Evolutionary conservation across 139 green algal genomes (phyloP).

Genomic region (Monoraphidium neglectum): DNA sequence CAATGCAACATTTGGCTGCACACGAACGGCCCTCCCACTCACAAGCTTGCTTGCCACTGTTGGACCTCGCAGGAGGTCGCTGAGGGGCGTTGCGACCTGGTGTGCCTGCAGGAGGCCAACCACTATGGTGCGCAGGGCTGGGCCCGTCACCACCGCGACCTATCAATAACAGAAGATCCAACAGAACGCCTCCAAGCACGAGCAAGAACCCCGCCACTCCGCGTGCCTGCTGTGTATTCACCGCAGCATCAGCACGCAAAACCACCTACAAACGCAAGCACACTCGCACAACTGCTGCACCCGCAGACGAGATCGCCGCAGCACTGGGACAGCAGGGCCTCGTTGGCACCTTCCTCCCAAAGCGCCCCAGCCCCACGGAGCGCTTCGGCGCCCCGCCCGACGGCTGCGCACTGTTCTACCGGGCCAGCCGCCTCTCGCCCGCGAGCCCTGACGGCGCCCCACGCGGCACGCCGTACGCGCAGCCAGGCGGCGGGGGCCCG

Average conservation of each 20-base stretch:
- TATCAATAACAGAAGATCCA: too few species aligned
- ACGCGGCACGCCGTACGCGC: neutral
- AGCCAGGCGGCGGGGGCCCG: neutral
- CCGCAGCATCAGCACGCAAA: neutral
- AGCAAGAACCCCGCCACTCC: too few species aligned
- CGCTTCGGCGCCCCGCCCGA: slow-evolving; percentile 47
- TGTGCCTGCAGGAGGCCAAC: slow-evolving; percentile 69
- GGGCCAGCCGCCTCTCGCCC: slow-evolving; percentile 35
- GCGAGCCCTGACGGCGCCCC: neutral
- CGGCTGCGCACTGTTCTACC: slow-evolving; percentile 60
- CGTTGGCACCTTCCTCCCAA: slow-evolving; percentile 41
- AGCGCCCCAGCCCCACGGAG: slow-evolving; percentile 44
- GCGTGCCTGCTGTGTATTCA: neutral
- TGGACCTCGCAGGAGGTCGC: slow-evolving; percentile 53
- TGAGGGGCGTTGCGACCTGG: slow-evolving; percentile 54
- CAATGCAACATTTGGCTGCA: too few species aligned
- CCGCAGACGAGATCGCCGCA: slow-evolving; percentile 32
- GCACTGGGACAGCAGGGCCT: slow-evolving; percentile 37
- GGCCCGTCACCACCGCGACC: too few species aligned
- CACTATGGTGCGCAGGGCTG: slow-evolving; percentile 41
- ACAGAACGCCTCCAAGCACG: too few species aligned
- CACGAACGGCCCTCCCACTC: too few species aligned
- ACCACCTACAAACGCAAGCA: neutral
- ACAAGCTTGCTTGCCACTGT: too few species aligned
- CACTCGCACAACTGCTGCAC: neutral